Evolutionary conservation across 2,329 filamentous ascomycete species (phyloP), one percentile per base, ranked within the genome.

Genomic region (Calonectria montana): DNA sequence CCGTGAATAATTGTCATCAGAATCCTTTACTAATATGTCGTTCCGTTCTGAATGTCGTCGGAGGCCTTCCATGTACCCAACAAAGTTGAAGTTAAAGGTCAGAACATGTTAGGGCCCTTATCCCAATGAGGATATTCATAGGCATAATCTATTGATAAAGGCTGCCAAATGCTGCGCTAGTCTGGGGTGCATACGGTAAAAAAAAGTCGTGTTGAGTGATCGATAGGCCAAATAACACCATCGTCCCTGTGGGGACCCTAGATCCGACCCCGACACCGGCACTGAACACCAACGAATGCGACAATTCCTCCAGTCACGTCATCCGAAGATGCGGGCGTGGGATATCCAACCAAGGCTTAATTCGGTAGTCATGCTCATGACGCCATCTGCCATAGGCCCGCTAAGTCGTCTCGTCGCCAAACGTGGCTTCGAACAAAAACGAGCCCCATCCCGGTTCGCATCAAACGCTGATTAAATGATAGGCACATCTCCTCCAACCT

Each of bases 151-250:
- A 68, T 50, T 37, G 43, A 62, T 43, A 41, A 61, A 41, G 8
- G 16, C 5, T 21, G 64, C 12, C 21, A 21, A 15, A 15, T 57
- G 21, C 4, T 65, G 37, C 50, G 31, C 64, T 66, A 64, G 16
- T 18, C 27, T 66, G 47, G 57, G 61, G 57, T 67, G 41, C 35
- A 31, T 50, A 29, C 63, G 37, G 47, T 8, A 1, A 41, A 45
- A 41, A 45, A 74, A 70, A 59, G 57, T 35, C 37, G n/a, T 62
- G 55, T 78, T 78, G 75, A 73, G 76, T 78, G 71, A 78, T 78
- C 69, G 72, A 77, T 71, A 71, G 74, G 66, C 76, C 62, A 78
- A 77, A 78, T 78, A 78, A 78, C 76, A 78, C 73, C 76, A 78
- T 78, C 76, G 76, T 59, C 21, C 50, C 27, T 71, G 76, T 75